Conservation (phyloP, 2,329 filamentous ascomycete genomes). For the Penicillium freii region DNA sequence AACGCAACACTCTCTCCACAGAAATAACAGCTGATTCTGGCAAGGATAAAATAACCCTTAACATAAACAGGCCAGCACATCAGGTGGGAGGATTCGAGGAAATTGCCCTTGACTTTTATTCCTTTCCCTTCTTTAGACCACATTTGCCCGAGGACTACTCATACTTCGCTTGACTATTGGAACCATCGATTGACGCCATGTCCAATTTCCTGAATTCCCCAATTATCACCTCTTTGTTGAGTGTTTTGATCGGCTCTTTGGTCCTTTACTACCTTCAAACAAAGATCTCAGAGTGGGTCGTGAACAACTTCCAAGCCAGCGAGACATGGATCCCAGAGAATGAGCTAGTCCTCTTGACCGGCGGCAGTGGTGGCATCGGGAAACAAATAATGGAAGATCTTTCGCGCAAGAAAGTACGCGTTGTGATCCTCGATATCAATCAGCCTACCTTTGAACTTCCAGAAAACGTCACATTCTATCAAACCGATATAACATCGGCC, state of each 20-base stretch:
- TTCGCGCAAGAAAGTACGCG: conserved; percentile 1
- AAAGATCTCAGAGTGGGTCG: not conserved
- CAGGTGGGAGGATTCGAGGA: not conserved
- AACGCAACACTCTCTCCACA: not conserved
- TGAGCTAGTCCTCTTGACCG: conserved; percentile 22
- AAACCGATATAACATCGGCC: conserved; percentile 29
- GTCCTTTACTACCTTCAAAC: not conserved
- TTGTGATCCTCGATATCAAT: conserved; percentile 15
- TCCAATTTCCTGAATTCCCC: not conserved
- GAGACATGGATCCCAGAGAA: conserved; percentile 10
- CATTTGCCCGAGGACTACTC: not conserved
- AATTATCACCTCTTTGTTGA: not conserved
- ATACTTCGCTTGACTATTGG: not conserved
- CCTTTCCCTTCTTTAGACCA: not conserved
- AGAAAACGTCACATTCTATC: conserved; percentile 22
- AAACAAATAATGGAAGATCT: conserved; percentile 22
- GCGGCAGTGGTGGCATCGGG: conserved; percentile 23
- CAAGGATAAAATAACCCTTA: not conserved
- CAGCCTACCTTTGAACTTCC: conserved; percentile 7
- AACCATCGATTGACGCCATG: not conserved
- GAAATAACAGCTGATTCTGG: not conserved
- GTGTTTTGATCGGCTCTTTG: not conserved
- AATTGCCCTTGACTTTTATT: too few species aligned
- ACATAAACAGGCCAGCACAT: not conserved
- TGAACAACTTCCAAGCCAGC: not conserved